Evolutionary conservation across 306 rosid species (phyloP).

Genomic region (Citrullus amarus): DNA sequence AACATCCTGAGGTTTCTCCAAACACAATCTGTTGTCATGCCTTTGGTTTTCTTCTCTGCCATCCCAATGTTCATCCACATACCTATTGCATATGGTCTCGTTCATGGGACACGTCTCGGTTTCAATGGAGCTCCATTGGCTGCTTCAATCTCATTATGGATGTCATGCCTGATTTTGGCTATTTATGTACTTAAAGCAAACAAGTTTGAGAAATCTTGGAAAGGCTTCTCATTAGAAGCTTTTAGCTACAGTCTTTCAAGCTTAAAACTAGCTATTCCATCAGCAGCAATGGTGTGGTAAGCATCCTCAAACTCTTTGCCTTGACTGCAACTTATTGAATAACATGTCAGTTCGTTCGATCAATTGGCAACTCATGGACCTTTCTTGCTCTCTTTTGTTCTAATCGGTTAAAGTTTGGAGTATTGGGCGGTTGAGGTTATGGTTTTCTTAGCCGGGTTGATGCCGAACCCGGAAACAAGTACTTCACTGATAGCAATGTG

Average conservation of each 20-base stretch:
- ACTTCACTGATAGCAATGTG: slow-evolving; percentile 77
- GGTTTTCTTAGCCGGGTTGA: slow-evolving; percentile 60
- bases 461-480: slow-evolving; percentile 45
- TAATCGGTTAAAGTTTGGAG: slow-evolving; percentile 51
- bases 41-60: slow-evolving; percentile 40
- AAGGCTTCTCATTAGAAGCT: slow-evolving; percentile 50
- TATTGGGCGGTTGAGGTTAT: slow-evolving; percentile 76
- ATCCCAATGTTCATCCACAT: slow-evolving; percentile 36
- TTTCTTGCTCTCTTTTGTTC: neutral
- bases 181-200: slow-evolving; percentile 26
- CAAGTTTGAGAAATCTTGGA: slow-evolving; percentile 48
- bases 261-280: slow-evolving; percentile 60
- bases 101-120: slow-evolving; percentile 29
- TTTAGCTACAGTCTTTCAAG: slow-evolving; percentile 26
- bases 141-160: slow-evolving; percentile 46
- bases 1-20: slow-evolving; percentile 65
- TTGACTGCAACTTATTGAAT: neutral
- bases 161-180: slow-evolving; percentile 30
- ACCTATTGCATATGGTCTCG: slow-evolving; percentile 38
- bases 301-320: slow-evolving; percentile 1
- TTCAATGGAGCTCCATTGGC: slow-evolving; percentile 59
- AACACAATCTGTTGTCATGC: slow-evolving; percentile 50
- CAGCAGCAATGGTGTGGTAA: slow-evolving; percentile 76
- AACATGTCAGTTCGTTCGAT: neutral
- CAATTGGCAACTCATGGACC: neutral